Conservation (phyloP, 352 stramenopile genomes). For the Pseudoperonospora humuli region DNA sequence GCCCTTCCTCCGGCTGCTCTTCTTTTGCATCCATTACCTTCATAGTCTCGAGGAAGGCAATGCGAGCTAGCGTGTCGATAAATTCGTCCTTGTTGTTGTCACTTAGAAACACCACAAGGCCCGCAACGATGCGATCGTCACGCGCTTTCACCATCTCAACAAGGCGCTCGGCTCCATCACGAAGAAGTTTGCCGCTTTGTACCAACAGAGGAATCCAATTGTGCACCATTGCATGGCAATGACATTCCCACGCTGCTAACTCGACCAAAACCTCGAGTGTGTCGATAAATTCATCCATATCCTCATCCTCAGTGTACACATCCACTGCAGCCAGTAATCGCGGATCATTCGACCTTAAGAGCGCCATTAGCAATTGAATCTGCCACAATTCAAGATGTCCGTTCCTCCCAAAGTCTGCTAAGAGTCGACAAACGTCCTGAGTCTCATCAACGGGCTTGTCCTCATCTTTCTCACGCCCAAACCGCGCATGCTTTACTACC, state of each 20-base stretch:
- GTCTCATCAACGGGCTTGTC: constrained; percentile 15
- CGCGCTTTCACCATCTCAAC: constrained; percentile 34
- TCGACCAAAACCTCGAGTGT: constrained; percentile 53
- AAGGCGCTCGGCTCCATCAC: constrained; percentile 26
- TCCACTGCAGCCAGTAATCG: constrained; percentile 49
- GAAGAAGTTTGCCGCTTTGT: constrained; percentile 15
- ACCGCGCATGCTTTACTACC: constrained; percentile 73
- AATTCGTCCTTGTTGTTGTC: constrained; percentile 63
- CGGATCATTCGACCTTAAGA: constrained; percentile 34
- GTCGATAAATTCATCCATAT: constrained; percentile 42
- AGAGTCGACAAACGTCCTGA: constrained; percentile 22
- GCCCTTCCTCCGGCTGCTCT: constrained; percentile 14
- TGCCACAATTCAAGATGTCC: constrained; percentile 45
- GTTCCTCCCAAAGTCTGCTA: constrained; percentile 28
- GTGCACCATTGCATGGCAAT: constrained; percentile 36
- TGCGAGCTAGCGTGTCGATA: constrained; percentile 42
- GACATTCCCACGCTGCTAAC: constrained; percentile 53
- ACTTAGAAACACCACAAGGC: constrained; percentile 55
- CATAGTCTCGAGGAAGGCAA: constrained; percentile 31
- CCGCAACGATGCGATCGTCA: constrained; percentile 60
- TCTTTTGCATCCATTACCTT: constrained; percentile 6
- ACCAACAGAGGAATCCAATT: constrained; percentile 53
- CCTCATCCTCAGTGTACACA: constrained; percentile 41
- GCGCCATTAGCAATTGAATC: constrained; percentile 44
- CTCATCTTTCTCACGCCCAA: constrained; percentile 23